A percentile compares a stretch with the other conserved stretches of the same genome.
These are phyloP conservation scores for Eucalyptus grandis DNA, from an alignment of 345 rosid genomes.

Conservation along the genomic window DNA sequence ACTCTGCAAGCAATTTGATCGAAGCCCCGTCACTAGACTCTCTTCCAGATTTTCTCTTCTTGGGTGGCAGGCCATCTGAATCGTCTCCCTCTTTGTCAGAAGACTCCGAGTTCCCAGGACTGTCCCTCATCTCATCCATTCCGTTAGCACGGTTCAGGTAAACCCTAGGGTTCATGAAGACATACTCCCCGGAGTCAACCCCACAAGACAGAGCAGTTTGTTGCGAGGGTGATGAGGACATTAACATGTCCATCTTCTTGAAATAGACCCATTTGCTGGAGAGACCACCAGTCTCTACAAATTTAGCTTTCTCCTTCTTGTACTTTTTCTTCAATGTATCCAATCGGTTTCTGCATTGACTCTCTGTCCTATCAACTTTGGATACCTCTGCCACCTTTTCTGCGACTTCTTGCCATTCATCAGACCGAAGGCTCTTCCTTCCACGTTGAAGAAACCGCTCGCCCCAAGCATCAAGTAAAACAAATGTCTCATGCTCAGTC, in stretches of 20 bases:
- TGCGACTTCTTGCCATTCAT: conserved; percentile 94
- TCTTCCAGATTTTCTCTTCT: conserved; percentile 52
- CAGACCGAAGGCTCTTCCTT: conserved; percentile 82
- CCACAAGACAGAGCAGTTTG: conserved; percentile 83
- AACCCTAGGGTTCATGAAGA: conserved; percentile 54
- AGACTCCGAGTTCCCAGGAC: conserved; percentile 67
- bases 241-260: conserved; percentile 74
- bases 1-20: conserved; percentile 66
- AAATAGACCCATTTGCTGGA: conserved; percentile 79
- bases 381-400: conserved; percentile 86
- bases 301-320: conserved; percentile 65
- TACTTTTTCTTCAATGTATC: conserved; percentile 94
- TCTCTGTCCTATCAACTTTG: conserved; percentile 64
- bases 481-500: conserved; percentile 86
- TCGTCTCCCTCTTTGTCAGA: conserved; percentile 44
- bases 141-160: conserved; percentile 65
- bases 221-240: conserved; percentile 52
- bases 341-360: conserved; percentile 76
- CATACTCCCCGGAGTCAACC: conserved; percentile 79
- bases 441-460: conserved; percentile 77
- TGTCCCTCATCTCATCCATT: conserved; percentile 84
- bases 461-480: conserved; percentile 87
- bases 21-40: conserved; percentile 46
- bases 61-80: conserved; percentile 67
- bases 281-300: conserved; percentile 21